A percentile compares a stretch with the other conserved stretches of the same genome.
Evolutionary conservation across 306 rosid genomes (phyloP).

Genomic region (Elaeagnus macrophylla): DNA sequence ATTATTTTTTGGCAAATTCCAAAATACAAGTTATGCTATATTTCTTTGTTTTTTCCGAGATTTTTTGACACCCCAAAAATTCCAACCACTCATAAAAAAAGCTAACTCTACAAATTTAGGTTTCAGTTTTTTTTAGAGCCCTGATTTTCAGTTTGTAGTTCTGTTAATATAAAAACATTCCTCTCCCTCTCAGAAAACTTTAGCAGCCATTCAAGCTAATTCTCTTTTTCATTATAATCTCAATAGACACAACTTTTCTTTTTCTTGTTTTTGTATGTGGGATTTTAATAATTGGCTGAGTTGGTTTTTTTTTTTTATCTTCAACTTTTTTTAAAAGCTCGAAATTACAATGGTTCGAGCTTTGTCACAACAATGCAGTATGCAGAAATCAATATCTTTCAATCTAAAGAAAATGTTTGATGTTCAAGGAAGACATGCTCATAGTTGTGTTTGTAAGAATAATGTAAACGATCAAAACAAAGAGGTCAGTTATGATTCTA

Average conservation of each 20-base stretch:
- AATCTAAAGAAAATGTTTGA: constrained; percentile 59
- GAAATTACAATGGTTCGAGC: constrained; percentile 56
- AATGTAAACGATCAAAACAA: constrained; percentile 24
- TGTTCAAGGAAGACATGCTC: constrained; percentile 41
- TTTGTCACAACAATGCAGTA: constrained; percentile 29
- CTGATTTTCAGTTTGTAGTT: background rate
- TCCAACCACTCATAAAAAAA: constrained; percentile 33
- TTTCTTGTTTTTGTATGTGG: too few species aligned
- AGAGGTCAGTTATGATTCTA: constrained; percentile 5
- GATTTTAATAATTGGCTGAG: too few species aligned
- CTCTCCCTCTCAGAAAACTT: too few species aligned
- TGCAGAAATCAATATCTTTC: constrained; percentile 66
- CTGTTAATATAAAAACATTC: too few species aligned
- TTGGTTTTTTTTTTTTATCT: too few species aligned
- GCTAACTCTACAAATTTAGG: constrained; percentile 19
- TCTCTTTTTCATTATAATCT: too few species aligned
- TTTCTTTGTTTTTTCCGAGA: constrained; percentile 18
- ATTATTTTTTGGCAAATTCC: background rate
- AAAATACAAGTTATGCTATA: constrained; percentile 5
- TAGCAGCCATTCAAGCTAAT: too few species aligned
- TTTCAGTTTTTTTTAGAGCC: background rate
- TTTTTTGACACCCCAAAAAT: constrained; percentile 21
- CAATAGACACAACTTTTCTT: too few species aligned
- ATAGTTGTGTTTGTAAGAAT: constrained; percentile 35
- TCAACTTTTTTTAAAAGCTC: constrained; percentile 12